Evolutionary conservation across 768 basidiomycete genomes (phyloP).

Genomic region (Lactifluus echinatus): DNA sequence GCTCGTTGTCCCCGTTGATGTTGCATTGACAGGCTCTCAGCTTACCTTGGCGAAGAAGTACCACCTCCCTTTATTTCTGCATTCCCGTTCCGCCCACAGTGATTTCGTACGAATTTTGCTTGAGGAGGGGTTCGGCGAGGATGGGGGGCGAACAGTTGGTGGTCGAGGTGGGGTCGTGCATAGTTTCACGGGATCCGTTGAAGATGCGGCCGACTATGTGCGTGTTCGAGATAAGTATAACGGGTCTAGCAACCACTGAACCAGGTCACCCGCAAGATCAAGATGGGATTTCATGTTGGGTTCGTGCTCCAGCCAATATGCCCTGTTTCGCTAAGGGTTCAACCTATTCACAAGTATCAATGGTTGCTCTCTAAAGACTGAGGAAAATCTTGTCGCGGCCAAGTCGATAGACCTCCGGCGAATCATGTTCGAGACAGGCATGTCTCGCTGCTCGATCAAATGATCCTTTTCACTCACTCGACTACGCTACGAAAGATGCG

Average conservation of each 20-base stretch:
- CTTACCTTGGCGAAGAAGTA: slow-evolving; percentile 60
- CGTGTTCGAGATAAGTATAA: slow-evolving; percentile 21
- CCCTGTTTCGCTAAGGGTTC: neutral
- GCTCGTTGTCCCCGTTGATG: neutral
- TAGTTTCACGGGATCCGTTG: slow-evolving; percentile 63
- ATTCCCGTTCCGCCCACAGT: slow-evolving; percentile 65
- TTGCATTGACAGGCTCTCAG: slow-evolving; percentile 36
- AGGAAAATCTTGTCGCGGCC: slow-evolving; percentile 48
- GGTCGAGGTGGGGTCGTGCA: slow-evolving; percentile 72
- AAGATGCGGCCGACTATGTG: slow-evolving; percentile 60
- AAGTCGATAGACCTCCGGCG: slow-evolving; percentile 48
- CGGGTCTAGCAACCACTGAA: neutral
- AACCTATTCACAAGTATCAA: slow-evolving; percentile 40
- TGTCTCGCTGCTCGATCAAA: neutral
- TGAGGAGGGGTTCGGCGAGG: slow-evolving; percentile 53
- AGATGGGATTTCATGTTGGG: slow-evolving; percentile 68
- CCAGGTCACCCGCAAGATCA: slow-evolving; percentile 35
- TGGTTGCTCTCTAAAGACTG: slow-evolving; percentile 70
- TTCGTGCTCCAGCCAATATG: slow-evolving; percentile 15
- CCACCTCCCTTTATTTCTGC: slow-evolving; percentile 70
- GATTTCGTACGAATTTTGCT: slow-evolving; percentile 60
- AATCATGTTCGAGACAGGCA: slow-evolving; percentile 71
- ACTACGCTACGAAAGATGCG: slow-evolving; percentile 37
- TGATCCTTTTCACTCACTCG: neutral
- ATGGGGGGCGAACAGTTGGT: slow-evolving; percentile 47